Percentiles rank a stretch among this genome's conserved stretches.
These are phyloP conservation scores for Hypoxylon sp. DNA, from an alignment of 2,329 filamentous ascomycete genomes.

Conservation along the genomic window DNA sequence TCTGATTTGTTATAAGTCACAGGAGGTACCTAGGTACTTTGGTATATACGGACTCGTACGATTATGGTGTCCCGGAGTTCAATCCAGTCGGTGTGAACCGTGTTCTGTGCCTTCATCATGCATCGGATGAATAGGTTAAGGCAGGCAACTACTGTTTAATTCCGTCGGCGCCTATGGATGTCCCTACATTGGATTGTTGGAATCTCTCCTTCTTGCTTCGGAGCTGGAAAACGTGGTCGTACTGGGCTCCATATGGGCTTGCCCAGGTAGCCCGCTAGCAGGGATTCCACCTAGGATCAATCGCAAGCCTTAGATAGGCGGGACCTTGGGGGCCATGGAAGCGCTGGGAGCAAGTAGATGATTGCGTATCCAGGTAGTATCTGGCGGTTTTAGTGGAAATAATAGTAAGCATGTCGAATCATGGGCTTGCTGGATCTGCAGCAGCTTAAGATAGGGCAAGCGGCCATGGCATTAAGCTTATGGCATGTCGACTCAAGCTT, in stretches of 20 bases:
- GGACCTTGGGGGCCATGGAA: constrained; percentile 15
- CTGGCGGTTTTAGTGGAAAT: constrained; percentile 33
- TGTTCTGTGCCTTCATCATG: constrained; percentile 21
- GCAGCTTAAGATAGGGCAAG: constrained; percentile 13
- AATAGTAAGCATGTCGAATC: constrained; percentile 30
- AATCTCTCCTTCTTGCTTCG: constrained; percentile 9
- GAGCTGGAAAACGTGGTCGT: constrained; percentile 21
- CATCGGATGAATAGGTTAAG: constrained; percentile 23
- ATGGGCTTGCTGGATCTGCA: constrained; percentile 13
- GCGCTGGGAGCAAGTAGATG: constrained; percentile 11
- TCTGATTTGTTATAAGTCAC: too few relatives aligned
- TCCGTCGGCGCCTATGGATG: not conserved
- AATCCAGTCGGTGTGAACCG: constrained; percentile 15
- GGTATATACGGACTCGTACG: constrained; percentile 5
- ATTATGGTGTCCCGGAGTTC: constrained; percentile 2
- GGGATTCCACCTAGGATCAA: constrained; percentile 13
- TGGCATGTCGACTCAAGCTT: constrained; percentile 19
- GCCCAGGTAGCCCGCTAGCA: constrained; percentile 23
- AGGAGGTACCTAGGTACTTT: not conserved
- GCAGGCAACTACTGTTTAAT: constrained; percentile 18
- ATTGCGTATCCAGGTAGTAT: constrained; percentile 18
- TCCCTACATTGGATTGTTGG: constrained; percentile 9
- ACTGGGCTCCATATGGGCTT: constrained; percentile 13
- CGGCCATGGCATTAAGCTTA: constrained; percentile 21
- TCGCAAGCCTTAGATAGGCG: constrained; percentile 9